Conservation (phyloP, 352 stramenopile species). For the Phytophthora fragariae region DNA sequence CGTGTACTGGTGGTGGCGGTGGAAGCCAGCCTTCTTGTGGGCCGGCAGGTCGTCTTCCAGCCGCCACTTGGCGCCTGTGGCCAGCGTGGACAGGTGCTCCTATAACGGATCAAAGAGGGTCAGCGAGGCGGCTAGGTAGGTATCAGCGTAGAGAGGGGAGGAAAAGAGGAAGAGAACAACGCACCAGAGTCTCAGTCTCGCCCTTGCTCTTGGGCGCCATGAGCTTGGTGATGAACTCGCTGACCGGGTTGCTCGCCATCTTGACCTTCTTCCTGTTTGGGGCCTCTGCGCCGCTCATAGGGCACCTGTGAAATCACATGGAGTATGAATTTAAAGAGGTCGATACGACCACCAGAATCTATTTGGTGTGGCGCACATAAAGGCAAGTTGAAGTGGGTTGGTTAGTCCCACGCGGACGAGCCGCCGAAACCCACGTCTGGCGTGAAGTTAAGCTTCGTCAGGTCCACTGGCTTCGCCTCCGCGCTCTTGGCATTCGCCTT, state of each 20-base stretch:
- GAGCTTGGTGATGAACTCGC: constrained; percentile 73
- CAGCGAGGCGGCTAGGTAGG: background rate
- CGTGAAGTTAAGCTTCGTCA: constrained; percentile 70
- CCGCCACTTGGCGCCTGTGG: constrained; percentile 71
- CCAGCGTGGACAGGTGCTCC: constrained; percentile 58
- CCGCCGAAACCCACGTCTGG: constrained; percentile 74
- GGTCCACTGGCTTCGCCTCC: constrained; percentile 47
- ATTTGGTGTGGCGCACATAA: constrained; percentile 36
- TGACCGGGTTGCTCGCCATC: constrained; percentile 76
- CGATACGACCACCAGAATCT: constrained; percentile 31
- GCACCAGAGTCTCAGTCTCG: constrained; percentile 60
- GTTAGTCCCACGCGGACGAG: constrained; percentile 77
- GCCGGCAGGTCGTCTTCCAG: constrained; percentile 67
- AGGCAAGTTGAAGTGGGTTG: constrained; percentile 9
- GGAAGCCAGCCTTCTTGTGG: constrained; percentile 66
- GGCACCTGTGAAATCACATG: constrained; percentile 8
- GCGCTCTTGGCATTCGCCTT: constrained; percentile 36
- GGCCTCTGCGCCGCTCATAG: constrained; percentile 35
- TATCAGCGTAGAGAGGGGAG: background rate
- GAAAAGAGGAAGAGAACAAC: constrained; percentile 22
- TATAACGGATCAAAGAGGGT: constrained; percentile 10
- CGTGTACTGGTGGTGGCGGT: constrained; percentile 67
- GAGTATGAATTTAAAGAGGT: constrained; percentile 9
- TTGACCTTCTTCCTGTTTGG: constrained; percentile 20
- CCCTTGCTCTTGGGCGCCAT: constrained; percentile 62